Evolutionary conservation across 75 land plant genomes (phyloP), one percentile per base, ranked within the genome.

Genomic region (Cryptomeria japonica): DNA sequence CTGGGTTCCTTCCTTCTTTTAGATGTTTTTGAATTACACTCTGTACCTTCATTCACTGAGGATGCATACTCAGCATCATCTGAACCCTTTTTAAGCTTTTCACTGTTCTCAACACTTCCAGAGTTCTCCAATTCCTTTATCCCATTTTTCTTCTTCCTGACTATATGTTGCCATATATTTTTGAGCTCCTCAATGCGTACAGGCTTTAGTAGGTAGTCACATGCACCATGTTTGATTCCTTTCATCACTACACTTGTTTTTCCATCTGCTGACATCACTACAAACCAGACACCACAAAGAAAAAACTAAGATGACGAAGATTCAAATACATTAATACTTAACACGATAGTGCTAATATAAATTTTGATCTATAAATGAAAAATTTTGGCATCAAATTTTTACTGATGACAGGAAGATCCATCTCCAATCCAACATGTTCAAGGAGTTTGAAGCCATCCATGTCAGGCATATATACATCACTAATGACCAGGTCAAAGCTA

Each of bases 381-480:
- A 82, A 46, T 16, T 82, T 15, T 82, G 84, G 82, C 82, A 79
- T 79, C 25, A 15, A 61, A 19, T 77, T 91, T 95, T 93, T 47
- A 97, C 99, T 97, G 86, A 97, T 97, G 28, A 97, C 99, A 84
- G 99, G 99, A 87, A 97, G 93, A 90, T 97, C 99, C 95, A 97
- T 93, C 88, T 97, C 99, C 77, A 97, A 92, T 79, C 99, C 99
- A 84, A 97, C 96, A 82, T 91, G 96, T 89, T 97, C 99, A 37
- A 97, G 98, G 77, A 97, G 98, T 86, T 96, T 96, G 89, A 97
- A 97, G 61, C 99, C 99, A 91, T 97, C 99, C 99, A 97, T 97
- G 87, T 97, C 99, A 42, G 99, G 99, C 99, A 97, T 97, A 91
- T 94, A 96, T 6, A 97, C 99, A 94, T 97, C 99, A 90, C 99